Percentiles rank a stretch among this genome's conserved stretches.
phyloP scores from a whole-genome alignment of 2,329 filamentous ascomycete genomes.

The Aspergillus luchuensis region DNA sequence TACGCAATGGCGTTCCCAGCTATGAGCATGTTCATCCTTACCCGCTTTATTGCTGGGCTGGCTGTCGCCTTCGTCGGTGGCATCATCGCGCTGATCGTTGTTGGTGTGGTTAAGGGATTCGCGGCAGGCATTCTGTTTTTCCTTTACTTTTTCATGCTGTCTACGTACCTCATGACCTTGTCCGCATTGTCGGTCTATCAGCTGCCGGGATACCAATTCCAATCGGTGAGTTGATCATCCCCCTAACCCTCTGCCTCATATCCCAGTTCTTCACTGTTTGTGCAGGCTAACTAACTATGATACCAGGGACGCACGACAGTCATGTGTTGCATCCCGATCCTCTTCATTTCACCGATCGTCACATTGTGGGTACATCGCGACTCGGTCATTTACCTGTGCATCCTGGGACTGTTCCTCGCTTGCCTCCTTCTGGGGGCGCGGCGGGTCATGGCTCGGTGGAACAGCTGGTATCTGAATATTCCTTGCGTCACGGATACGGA shows the following conservation, averaged over 20 bases:
- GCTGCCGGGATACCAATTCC: slow-evolving; percentile 55
- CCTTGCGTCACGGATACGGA: slow-evolving; percentile 40
- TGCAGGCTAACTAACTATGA: neutral
- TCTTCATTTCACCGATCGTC: slow-evolving; percentile 58
- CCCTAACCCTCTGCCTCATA: too few species aligned
- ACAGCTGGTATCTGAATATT: slow-evolving; percentile 53
- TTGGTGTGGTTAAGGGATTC: slow-evolving; percentile 48
- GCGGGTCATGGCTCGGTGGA: slow-evolving; percentile 58
- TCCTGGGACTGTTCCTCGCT: slow-evolving; percentile 56
- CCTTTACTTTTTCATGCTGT: slow-evolving; percentile 59
- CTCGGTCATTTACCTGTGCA: slow-evolving; percentile 56
- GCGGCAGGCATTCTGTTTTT: slow-evolving; percentile 58
- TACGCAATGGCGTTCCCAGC: slow-evolving; percentile 57
- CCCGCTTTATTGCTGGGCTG: slow-evolving; percentile 51
- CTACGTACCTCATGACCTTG: slow-evolving; percentile 55
- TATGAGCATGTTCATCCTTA: slow-evolving; percentile 57
- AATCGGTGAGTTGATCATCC: slow-evolving; percentile 38
- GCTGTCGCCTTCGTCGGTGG: slow-evolving; percentile 54
- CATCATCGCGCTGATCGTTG: slow-evolving; percentile 55
- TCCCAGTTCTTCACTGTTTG: too few species aligned
- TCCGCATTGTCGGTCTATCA: slow-evolving; percentile 55
- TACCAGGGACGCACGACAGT: slow-evolving; percentile 54
- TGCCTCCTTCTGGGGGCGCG: slow-evolving; percentile 56
- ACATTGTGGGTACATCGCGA: slow-evolving; percentile 57
- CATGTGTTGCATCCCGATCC: slow-evolving; percentile 56